Conservation (phyloP, 1,139 yeast species). For the Yamadazyma triangularis region DNA sequence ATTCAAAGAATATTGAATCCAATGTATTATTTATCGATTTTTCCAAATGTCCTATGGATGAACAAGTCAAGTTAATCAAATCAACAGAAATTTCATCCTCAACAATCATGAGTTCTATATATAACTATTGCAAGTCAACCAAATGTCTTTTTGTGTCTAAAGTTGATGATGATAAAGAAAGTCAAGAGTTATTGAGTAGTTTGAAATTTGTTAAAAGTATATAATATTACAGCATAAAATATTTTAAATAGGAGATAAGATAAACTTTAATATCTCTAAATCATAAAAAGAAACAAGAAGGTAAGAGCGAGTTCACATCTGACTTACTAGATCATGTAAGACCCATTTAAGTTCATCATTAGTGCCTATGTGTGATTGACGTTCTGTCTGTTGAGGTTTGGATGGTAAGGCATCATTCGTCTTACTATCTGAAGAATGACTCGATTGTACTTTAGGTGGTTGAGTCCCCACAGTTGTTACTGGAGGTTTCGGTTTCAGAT, state of each 20-base stretch:
- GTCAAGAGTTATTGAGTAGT: too few species aligned
- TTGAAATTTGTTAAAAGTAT: neutral
- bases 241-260: too few species aligned
- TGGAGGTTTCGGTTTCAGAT: conserved; percentile 17
- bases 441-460: conserved; percentile 5
- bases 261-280: too few species aligned
- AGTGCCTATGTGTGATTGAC: conserved; percentile 45
- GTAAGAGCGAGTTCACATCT: conserved; percentile 20
- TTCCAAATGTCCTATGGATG: conserved; percentile 1
- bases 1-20: neutral
- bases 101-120: neutral
- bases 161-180: neutral
- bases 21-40: conserved; percentile 4
- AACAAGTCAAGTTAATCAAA: conserved; percentile 6
- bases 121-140: neutral
- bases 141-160: conserved; percentile 1
- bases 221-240: too few species aligned
- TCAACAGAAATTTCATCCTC: too few species aligned
- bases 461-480: conserved; percentile 1
- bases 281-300: too few species aligned
- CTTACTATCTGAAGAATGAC: conserved; percentile 1
- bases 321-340: conserved; percentile 50
- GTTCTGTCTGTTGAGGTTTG: neutral
- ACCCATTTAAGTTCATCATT: conserved; percentile 70
- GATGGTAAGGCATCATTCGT: neutral